Percentiles rank a stretch among this genome's conserved stretches.
Conservation (phyloP, 2,329 filamentous ascomycete species). For the Paracorniculantispora psalliotae region DNA sequence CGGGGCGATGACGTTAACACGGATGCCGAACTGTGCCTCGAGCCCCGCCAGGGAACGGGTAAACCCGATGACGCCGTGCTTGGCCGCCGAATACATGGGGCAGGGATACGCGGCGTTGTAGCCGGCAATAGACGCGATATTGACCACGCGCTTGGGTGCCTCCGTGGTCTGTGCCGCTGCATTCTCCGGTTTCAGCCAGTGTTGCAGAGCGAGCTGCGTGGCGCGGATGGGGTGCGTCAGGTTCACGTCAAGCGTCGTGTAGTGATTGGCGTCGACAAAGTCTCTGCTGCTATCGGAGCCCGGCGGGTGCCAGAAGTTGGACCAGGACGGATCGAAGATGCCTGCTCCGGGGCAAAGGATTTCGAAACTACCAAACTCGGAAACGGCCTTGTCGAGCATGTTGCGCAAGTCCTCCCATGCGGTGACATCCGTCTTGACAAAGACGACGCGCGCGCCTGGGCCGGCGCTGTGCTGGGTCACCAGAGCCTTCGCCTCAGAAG, state of each 20-base stretch:
- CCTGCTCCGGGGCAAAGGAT: conserved; percentile 43
- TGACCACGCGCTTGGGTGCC: conserved; percentile 33
- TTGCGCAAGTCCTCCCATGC: conserved; percentile 33
- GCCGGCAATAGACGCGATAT: conserved; percentile 33
- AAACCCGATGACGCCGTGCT: conserved; percentile 35
- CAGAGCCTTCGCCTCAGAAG: conserved; percentile 36
- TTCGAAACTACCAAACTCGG: conserved; percentile 34
- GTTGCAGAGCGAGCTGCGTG: conserved; percentile 35
- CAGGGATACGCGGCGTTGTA: conserved; percentile 29
- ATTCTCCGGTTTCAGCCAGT: conserved; percentile 31
- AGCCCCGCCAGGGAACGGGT: conserved; percentile 36
- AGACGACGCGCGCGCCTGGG: conserved; percentile 27
- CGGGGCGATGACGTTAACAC: conserved; percentile 41
- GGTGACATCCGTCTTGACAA: conserved; percentile 40
- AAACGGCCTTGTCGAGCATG: conserved; percentile 30
- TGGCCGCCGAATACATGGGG: conserved; percentile 36
- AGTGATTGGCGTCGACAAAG: conserved; percentile 24
- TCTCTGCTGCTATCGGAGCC: conserved; percentile 31
- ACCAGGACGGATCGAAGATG: conserved; percentile 41
- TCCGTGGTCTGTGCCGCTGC: conserved; percentile 22
- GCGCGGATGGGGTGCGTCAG: conserved; percentile 36
- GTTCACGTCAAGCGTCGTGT: conserved; percentile 36
- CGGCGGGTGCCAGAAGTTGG: conserved; percentile 38
- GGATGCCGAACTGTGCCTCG: conserved; percentile 28
- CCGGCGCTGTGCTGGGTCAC: conserved; percentile 20